A percentile compares a stretch with the other conserved stretches of the same genome.
These are phyloP conservation scores for Friedmanniomyces simplex DNA, from an alignment of 495 filamentous ascomycete species.

Conservation along the genomic window DNA sequence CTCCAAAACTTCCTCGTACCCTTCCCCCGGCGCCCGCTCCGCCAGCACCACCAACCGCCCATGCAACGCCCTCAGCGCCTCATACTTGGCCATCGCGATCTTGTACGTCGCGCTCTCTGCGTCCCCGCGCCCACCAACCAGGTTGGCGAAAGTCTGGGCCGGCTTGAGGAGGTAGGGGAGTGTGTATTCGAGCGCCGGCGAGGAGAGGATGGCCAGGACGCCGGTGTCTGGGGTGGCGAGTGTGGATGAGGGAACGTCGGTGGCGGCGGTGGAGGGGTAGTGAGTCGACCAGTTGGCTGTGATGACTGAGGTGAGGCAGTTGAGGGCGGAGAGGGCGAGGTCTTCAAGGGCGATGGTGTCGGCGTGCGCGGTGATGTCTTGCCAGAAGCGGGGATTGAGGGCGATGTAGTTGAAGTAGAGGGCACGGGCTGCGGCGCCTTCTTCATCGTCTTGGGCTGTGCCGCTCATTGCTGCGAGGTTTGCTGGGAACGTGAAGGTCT, in stretches of 20 bases:
- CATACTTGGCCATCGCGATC: slow-evolving; percentile 50
- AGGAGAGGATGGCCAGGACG: slow-evolving; percentile 41
- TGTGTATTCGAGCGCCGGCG: slow-evolving; percentile 42
- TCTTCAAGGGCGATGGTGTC: slow-evolving; percentile 51
- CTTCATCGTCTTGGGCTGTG: slow-evolving; percentile 28
- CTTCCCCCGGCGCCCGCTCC: slow-evolving; percentile 13
- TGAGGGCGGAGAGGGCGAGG: slow-evolving; percentile 44
- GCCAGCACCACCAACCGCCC: slow-evolving; percentile 5
- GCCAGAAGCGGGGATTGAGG: slow-evolving; percentile 41
- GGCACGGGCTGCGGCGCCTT: slow-evolving; percentile 46
- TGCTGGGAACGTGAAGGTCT: slow-evolving; percentile 27
- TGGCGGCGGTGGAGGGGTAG: slow-evolving; percentile 20
- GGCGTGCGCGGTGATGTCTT: slow-evolving; percentile 41
- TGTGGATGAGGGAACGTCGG: slow-evolving; percentile 30
- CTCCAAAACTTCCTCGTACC: slow-evolving; percentile 18
- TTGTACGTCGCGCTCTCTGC: slow-evolving; percentile 49
- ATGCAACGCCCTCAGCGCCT: slow-evolving; percentile 40
- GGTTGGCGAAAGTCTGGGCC: slow-evolving; percentile 46
- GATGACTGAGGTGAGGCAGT: slow-evolving; percentile 43
- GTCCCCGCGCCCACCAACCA: slow-evolving; percentile 49
- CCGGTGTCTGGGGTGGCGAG: slow-evolving; percentile 34
- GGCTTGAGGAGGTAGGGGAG: slow-evolving; percentile 52
- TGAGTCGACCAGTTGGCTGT: slow-evolving; percentile 45
- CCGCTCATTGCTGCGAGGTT: slow-evolving; percentile 32
- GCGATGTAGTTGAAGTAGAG: slow-evolving; percentile 48